Conservation (phyloP, 106 monocot species). For the Apostasia shenzhenica region DNA sequence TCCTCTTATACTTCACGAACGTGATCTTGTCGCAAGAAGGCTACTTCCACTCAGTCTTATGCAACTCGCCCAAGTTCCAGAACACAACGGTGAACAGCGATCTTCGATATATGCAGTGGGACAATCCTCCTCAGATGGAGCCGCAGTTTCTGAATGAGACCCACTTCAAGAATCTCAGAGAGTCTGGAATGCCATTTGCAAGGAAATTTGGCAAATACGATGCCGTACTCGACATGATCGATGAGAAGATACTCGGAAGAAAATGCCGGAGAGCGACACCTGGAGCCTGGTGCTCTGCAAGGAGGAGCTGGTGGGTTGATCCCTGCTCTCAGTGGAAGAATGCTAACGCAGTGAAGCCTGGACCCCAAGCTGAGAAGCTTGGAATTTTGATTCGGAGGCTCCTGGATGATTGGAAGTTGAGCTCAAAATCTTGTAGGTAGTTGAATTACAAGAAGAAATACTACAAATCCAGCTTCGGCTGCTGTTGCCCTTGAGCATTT, state of each 20-base stretch:
- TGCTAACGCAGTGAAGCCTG: constrained; percentile 30
- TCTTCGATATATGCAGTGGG: constrained; percentile 40
- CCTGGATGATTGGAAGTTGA: constrained; percentile 15
- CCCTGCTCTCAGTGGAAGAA: constrained; percentile 42
- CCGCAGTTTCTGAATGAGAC: constrained; percentile 41
- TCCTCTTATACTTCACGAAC: constrained; percentile 58
- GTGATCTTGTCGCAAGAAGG: constrained; percentile 34
- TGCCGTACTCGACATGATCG: constrained; percentile 35
- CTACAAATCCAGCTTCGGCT: too few species aligned
- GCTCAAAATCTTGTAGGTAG: constrained; percentile 14
- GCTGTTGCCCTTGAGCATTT: too few species aligned
- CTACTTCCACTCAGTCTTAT: constrained; percentile 53
- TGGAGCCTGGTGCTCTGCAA: constrained; percentile 44
- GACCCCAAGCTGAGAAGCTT: constrained; percentile 18
- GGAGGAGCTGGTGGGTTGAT: constrained; percentile 33
- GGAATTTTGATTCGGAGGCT: constrained; percentile 8
- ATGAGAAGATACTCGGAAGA: constrained; percentile 30
- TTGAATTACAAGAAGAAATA: neutral
- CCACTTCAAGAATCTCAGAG: constrained; percentile 19
- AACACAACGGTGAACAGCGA: constrained; percentile 48
- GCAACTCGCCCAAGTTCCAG: constrained; percentile 42
- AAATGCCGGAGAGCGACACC: constrained; percentile 17
- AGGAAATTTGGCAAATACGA: constrained; percentile 30
- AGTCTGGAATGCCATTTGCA: constrained; percentile 38
- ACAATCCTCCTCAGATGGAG: constrained; percentile 35